Conservation (phyloP, 164 flowering plant genomes). For the Echeveria elegans region DNA sequence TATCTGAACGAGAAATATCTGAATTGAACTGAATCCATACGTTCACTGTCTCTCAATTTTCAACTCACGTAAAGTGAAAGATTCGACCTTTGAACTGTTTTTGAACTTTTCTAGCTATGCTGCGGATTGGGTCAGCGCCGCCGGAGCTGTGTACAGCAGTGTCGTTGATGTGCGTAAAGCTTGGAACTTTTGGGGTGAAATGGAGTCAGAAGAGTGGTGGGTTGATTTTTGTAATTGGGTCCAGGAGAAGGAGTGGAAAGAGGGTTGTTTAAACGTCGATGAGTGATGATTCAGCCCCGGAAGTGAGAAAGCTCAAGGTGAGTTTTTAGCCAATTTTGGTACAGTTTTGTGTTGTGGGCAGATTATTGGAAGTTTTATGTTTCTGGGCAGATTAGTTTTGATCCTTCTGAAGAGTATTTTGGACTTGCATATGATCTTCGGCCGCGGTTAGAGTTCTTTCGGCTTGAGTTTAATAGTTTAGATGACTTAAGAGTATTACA, state of each 20-base stretch:
- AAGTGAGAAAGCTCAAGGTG: not conserved
- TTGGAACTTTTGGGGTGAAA: not conserved
- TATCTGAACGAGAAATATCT: conserved; percentile 1
- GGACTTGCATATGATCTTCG: conserved; percentile 48
- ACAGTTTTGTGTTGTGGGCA: not conserved
- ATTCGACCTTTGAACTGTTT: not conserved
- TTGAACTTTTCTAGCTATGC: not conserved
- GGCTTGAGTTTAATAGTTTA: not conserved
- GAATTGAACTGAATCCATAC: not conserved
- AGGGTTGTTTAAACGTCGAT: not conserved
- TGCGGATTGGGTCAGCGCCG: not conserved
- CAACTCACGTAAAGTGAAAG: not conserved
- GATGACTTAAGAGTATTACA: not conserved
- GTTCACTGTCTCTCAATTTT: not conserved
- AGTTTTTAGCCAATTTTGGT: not conserved
- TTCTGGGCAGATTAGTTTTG: conserved; percentile 43
- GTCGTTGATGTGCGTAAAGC: not conserved
- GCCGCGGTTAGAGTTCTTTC: conserved; percentile 35
- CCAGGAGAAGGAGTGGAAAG: not conserved
- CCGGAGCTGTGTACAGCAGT: conserved; percentile 4
- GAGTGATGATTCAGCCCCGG: not conserved
- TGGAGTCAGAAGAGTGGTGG: not conserved
- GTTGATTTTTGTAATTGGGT: not conserved
- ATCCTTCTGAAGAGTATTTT: conserved; percentile 64
- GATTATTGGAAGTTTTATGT: conserved; percentile 5